Conservation (phyloP, 1,284 basidiomycete species). For the Apiotrichum siamense region DNA sequence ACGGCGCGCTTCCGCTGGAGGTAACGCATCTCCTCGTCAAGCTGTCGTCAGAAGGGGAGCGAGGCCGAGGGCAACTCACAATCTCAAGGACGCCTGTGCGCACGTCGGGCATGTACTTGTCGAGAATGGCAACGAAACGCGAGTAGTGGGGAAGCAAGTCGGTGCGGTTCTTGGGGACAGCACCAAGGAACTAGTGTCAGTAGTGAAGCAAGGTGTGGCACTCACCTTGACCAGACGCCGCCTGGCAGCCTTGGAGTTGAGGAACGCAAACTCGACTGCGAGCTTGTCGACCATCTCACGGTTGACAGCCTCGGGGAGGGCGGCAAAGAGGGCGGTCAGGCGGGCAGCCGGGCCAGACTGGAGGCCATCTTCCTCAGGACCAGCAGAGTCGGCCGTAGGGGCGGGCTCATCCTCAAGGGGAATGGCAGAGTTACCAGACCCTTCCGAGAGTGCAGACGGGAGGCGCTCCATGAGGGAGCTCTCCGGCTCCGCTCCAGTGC, state of each 20-base stretch:
- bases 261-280: slow-evolving; percentile 89
- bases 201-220: not conserved
- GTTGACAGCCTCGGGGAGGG: slow-evolving; percentile 88
- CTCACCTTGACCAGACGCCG: slow-evolving; percentile 78
- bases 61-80: slow-evolving; percentile 51
- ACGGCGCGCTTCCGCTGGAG: slow-evolving; percentile 90
- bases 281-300: slow-evolving; percentile 87
- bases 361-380: slow-evolving; percentile 43
- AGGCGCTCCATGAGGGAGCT: slow-evolving; percentile 13
- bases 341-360: slow-evolving; percentile 82
- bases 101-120: slow-evolving; percentile 89
- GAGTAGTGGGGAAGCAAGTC: slow-evolving; percentile 94
- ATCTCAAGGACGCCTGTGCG: slow-evolving; percentile 71
- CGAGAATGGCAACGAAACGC: slow-evolving; percentile 78
- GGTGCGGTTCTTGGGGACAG: slow-evolving; percentile 79
- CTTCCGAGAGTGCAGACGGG: slow-evolving; percentile 7
- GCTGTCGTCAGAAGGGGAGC: slow-evolving; percentile 51
- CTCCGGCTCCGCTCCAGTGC: slow-evolving; percentile 14
- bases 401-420: slow-evolving; percentile 45
- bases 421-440: not conserved
- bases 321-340: slow-evolving; percentile 83
- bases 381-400: slow-evolving; percentile 7
- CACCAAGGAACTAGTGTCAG: slow-evolving; percentile 63
- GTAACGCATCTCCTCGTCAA: slow-evolving; percentile 95
- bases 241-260: slow-evolving; percentile 91